A percentile compares a stretch with the other conserved stretches of the same genome.
Conservation (phyloP, 164 flowering plant species). For the Chimonanthus praecox region DNA sequence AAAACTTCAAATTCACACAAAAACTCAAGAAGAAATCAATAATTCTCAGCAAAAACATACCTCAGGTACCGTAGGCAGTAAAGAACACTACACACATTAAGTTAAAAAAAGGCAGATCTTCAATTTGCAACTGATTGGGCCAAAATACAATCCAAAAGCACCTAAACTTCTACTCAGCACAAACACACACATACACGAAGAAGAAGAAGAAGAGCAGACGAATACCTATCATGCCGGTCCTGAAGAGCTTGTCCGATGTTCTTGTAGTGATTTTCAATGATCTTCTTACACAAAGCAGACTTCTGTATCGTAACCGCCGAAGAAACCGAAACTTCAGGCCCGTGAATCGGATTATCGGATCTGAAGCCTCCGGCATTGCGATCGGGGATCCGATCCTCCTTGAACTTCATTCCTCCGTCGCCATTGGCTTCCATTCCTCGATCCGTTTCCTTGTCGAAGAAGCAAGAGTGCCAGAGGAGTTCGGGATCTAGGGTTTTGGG, state of each 20-base stretch:
- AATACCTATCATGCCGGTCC: slow-evolving; percentile 79
- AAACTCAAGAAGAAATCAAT: too few relatives aligned
- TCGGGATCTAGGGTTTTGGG: slow-evolving; percentile 1
- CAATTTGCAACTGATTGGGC: background rate
- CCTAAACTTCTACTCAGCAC: background rate
- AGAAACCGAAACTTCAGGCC: slow-evolving; percentile 53
- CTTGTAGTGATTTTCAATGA: slow-evolving; percentile 91
- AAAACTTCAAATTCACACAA: too few relatives aligned
- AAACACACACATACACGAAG: background rate
- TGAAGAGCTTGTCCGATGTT: slow-evolving; percentile 72
- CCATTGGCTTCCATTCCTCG: slow-evolving; percentile 45
- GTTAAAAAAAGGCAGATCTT: background rate
- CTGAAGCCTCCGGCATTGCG: slow-evolving; percentile 13
- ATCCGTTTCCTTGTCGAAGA: background rate
- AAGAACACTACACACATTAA: background rate
- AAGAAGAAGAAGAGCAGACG: background rate
- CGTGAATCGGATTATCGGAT: slow-evolving; percentile 14
- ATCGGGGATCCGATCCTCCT: slow-evolving; percentile 41
- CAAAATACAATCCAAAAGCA: background rate
- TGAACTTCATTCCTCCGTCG: slow-evolving; percentile 36
- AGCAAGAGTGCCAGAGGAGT: too few relatives aligned
- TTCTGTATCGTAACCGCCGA: slow-evolving; percentile 87
- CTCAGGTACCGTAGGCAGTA: too few relatives aligned
- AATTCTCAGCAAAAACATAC: too few relatives aligned
- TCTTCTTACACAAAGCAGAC: slow-evolving; percentile 87